Evolutionary conservation across 768 basidiomycete species (phyloP), one percentile per base, ranked within the genome.

Genomic region (Xerocomellus amylosporus): DNA sequence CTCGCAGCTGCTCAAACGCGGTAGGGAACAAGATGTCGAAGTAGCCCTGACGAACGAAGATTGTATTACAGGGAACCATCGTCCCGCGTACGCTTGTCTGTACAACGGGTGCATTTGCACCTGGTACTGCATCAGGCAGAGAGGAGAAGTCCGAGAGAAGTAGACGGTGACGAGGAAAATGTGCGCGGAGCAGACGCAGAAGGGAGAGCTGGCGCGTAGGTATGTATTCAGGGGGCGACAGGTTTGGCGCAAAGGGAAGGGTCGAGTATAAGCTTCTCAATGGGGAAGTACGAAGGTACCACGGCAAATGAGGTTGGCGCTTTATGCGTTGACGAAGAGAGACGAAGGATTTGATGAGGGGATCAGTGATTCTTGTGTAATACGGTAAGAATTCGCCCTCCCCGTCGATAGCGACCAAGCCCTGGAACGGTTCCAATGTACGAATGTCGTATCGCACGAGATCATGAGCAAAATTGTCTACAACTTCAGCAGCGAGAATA

Each of bases 21-120:
- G 96, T 98, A 10, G 97, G 97, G 75, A 99, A 99, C 76, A 99
- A 92, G 56, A 98, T 98, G 70, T 99, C 97, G 71, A 99, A 99
- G 74, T 86, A 95, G 8, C 97, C 97, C 65, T 90, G 96, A 63
- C 86, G 86, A 54, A 99, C 97, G 62, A 96, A 84, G 53, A 97
- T 79, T 14, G 91, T 98, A 58, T 86, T 79, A 64, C 92, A 94
- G 5, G 97, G 90, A 2, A 98, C 87, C 64, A 90, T 94, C 44
- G 81, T 80, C 55, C 88, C 88, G 42, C 82, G 84, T 67, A 89
- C 87, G 48, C 93, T 83, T 24, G 97, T 98, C 74, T 99, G 97
- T 22, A 98, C 97, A 22, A 98, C 97, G 12, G 97, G 97, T 5
- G 89, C 90, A 61, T 79, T 84, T 40, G 61, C 58, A 24, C 72